Evolutionary conservation across 2,329 filamentous ascomycete genomes (phyloP), one percentile per base, ranked within the genome.

Genomic region (Fonsecaea monophora): DNA sequence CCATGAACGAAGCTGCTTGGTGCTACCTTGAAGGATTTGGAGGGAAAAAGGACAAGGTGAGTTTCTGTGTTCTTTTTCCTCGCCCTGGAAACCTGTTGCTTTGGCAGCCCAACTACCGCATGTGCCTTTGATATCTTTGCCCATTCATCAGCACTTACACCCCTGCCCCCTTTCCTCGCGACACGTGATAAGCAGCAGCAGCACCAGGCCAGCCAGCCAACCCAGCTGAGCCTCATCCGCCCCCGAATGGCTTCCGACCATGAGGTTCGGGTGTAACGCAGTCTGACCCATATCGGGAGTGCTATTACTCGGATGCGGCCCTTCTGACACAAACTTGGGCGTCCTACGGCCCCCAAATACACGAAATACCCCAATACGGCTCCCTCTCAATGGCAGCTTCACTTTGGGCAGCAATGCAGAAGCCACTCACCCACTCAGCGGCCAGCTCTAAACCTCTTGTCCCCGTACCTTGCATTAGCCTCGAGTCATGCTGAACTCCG

Each of bases 21-120:
- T 99, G 95, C 82, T 98, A 95, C 84, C 80, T 96, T 34, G 91
- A 97, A 77, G 95, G 95, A n/a, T 97, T 96, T 79, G 95, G 95
- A 38, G 94, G 93, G 76, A 95, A 93, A 79, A 99, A 98, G 79
- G 94, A 99, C 83, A 98, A 97, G 91, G 94, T 97, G 85, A 80
- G 92, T 65, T 38, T 53, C n/a, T 21, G 37, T 18, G 42, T 38
- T 40, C 54, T 38, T 37, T 53, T 35, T 25, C 34, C 15, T 56
- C 50, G 50, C 53, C 32, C 25, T 25, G 25, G 25, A 25, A 50
- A 34, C 62, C 62, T 55, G 25, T 38, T 53, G 56, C 48, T 34
- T 61, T 25, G 30, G 38, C 25, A 48, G 57, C 30, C 63, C 55
- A 53, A 38, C 6, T 38, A 62, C 60, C 38, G 25, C 40, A 61